Evolutionary conservation across 1,284 basidiomycete genomes (phyloP).

Genomic region (Takashimella tepidaria): DNA sequence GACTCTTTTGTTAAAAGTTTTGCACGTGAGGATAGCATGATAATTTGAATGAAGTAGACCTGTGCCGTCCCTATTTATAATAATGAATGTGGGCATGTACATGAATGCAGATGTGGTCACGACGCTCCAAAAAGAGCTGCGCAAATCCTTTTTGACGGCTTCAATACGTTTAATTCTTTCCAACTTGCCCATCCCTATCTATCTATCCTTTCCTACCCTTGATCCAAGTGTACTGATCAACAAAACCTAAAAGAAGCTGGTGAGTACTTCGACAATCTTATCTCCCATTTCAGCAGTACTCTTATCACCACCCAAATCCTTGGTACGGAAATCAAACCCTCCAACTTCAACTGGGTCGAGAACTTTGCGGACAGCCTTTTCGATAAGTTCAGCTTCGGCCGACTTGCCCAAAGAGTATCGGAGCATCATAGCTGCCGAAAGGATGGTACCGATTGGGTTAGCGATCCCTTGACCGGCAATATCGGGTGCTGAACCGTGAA

Average conservation of each 20-base stretch:
- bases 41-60: too few relatives aligned
- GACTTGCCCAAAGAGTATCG: slow-evolving; percentile 90
- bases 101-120: slow-evolving; percentile 44
- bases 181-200: too few relatives aligned
- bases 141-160: too few relatives aligned
- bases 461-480: slow-evolving; percentile 93
- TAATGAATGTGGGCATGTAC: too few relatives aligned
- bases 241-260: slow-evolving; percentile 57
- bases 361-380: slow-evolving; percentile 80
- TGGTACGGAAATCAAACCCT: slow-evolving; percentile 75
- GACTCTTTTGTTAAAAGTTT: too few relatives aligned
- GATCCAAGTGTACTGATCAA: too few relatives aligned
- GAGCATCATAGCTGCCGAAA: slow-evolving; percentile 90
- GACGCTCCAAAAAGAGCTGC: too few relatives aligned
- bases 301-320: slow-evolving; percentile 78
- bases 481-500: slow-evolving; percentile 88
- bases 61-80: too few relatives aligned
- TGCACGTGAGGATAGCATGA: too few relatives aligned
- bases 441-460: slow-evolving; percentile 75
- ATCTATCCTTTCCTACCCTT: too few relatives aligned
- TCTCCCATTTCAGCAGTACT: slow-evolving; percentile 78
- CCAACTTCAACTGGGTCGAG: slow-evolving; percentile 69
- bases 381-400: slow-evolving; percentile 75
- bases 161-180: too few relatives aligned
- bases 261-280: slow-evolving; percentile 71